A percentile compares a stretch with the other conserved stretches of the same genome.
Conservation (phyloP, 139 green algal species). For the Haematococcus sp. region DNA sequence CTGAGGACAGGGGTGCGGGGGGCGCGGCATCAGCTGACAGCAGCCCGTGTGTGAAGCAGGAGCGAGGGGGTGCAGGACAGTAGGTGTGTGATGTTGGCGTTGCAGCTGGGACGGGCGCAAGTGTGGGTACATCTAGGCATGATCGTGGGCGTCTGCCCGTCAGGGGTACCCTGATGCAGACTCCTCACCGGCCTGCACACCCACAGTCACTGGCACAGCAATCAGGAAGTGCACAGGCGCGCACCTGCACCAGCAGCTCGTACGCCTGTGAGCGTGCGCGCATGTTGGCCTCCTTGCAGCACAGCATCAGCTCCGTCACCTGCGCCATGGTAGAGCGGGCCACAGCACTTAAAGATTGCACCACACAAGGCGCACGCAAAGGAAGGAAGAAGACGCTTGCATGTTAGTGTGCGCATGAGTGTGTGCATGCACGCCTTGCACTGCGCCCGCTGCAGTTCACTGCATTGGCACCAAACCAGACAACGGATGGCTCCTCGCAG, state of each 20-base stretch:
- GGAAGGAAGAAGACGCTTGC: not conserved
- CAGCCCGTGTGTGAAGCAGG: not conserved
- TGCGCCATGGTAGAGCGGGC: too few relatives aligned
- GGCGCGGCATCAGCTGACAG: not conserved
- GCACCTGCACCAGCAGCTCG: conserved; percentile 78
- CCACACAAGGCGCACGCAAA: not conserved
- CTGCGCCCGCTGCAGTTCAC: too few relatives aligned
- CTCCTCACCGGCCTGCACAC: conserved; percentile 5
- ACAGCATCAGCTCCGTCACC: conserved; percentile 88
- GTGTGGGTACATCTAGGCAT: too few relatives aligned
- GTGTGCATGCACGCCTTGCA: not conserved
- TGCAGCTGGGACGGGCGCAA: too few relatives aligned
- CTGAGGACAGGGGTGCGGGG: not conserved
- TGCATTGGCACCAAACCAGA: too few relatives aligned
- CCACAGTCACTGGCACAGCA: conserved; percentile 59
- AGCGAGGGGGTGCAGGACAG: not conserved
- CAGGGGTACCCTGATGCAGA: too few relatives aligned
- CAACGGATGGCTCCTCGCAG: too few relatives aligned
- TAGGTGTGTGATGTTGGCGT: not conserved
- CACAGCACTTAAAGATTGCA: too few relatives aligned
- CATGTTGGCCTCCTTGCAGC: conserved; percentile 91
- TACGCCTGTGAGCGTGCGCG: conserved; percentile 83
- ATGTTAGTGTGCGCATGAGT: not conserved
- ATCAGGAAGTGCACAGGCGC: conserved; percentile 30
- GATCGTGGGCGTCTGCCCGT: too few relatives aligned